phyloP scores from a whole-genome alignment of 495 filamentous ascomycete genomes.

The Parathielavia hyrcaniae region DNA sequence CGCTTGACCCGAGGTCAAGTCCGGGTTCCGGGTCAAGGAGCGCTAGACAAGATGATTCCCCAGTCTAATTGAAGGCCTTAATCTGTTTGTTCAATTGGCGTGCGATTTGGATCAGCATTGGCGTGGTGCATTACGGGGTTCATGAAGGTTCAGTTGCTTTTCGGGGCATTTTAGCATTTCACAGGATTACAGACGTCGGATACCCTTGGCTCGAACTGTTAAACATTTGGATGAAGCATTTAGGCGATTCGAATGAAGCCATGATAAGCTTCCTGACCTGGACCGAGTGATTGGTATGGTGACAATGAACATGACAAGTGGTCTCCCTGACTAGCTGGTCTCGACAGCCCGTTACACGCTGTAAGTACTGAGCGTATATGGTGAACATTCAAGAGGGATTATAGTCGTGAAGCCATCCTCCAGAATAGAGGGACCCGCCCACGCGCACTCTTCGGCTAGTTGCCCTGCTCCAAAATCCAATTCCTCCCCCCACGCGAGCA shows the following conservation, averaged over 20 bases:
- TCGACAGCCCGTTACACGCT: not conserved
- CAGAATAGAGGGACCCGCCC: not conserved
- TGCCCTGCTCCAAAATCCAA: no score
- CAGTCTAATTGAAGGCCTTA: conserved; percentile 8
- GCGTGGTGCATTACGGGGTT: not conserved
- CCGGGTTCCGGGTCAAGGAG: not conserved
- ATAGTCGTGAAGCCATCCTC: not conserved
- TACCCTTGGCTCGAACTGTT: not conserved
- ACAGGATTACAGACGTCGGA: not conserved
- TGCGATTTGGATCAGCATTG: not conserved
- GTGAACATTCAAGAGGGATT: not conserved
- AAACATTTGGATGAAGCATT: no score
- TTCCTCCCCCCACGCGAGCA: not conserved
- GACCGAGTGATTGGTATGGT: no score
- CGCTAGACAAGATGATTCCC: conserved; percentile 11
- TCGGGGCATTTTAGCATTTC: not conserved
- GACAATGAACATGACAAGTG: not conserved
- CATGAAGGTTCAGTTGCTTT: not conserved
- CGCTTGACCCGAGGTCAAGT: not conserved
- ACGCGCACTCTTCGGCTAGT: not conserved
- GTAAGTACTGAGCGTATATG: not conserved
- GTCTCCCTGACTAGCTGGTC: not conserved
- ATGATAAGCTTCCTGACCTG: no score
- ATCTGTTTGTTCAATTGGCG: not conserved
- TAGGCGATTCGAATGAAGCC: not conserved